Percentiles rank a stretch among this genome's conserved stretches.
Evolutionary conservation across 495 filamentous ascomycete species (phyloP).

Genomic region (Terfezia boudieri): DNA sequence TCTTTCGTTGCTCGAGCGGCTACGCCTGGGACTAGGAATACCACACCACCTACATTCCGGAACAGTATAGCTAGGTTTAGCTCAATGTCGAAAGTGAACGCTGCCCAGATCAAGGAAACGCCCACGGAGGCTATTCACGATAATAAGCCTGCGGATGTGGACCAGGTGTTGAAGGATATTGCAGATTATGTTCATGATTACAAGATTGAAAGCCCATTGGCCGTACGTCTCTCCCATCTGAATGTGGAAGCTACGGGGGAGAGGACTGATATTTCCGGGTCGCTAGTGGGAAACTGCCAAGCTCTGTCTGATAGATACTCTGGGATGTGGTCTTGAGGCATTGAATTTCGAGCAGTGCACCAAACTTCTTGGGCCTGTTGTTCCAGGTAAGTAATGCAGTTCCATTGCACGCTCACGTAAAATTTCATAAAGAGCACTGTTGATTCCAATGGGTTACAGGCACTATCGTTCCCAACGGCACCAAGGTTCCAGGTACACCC

Average conservation of each 20-base stretch:
- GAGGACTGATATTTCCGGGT: too few relatives aligned
- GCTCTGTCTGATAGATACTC: slow-evolving; percentile 78
- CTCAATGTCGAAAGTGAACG: background rate
- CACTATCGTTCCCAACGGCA: slow-evolving; percentile 80
- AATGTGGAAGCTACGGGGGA: background rate
- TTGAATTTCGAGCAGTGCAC: slow-evolving; percentile 88
- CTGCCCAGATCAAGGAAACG: background rate
- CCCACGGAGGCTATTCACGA: background rate
- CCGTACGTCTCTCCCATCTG: slow-evolving; percentile 35
- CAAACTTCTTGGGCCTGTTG: slow-evolving; percentile 84
- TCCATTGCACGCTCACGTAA: too few relatives aligned
- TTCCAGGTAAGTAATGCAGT: slow-evolving; percentile 23
- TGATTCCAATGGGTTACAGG: slow-evolving; percentile 21
- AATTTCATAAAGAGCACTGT: too few relatives aligned
- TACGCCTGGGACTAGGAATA: background rate
- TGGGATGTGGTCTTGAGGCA: slow-evolving; percentile 89
- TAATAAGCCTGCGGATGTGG: slow-evolving; percentile 22
- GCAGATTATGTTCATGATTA: slow-evolving; percentile 84
- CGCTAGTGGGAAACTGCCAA: slow-evolving; percentile 73
- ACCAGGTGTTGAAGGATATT: slow-evolving; percentile 85
- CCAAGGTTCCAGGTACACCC: slow-evolving; percentile 72
- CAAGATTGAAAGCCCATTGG: slow-evolving; percentile 72
- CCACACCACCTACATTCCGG: background rate
- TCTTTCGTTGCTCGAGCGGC: background rate
- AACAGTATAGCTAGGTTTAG: background rate